These are phyloP conservation scores for Gentiana dahurica DNA, from an alignment of 257 asterid genomes.

Conservation along the genomic window DNA sequence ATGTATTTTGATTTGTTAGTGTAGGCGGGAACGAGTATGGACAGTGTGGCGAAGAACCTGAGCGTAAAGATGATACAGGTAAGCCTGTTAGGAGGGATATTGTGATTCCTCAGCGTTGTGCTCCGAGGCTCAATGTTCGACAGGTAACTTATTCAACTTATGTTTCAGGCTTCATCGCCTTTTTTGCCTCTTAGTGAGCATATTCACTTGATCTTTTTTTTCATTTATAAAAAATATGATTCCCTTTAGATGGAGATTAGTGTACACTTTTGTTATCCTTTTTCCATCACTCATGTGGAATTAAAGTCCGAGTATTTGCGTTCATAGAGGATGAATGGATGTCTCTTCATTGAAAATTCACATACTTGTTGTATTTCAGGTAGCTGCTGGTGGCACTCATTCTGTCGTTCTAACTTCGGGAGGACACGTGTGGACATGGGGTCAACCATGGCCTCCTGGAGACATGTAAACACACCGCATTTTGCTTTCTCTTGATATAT, in stretches of 20 bases:
- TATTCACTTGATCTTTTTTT: not conserved
- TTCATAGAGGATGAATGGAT: not conserved
- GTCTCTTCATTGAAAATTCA: constrained; percentile 8
- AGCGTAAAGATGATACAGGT: constrained; percentile 81
- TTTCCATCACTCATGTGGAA: not conserved
- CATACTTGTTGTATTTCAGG: constrained; percentile 37
- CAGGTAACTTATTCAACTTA: constrained; percentile 43
- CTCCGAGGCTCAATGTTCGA: constrained; percentile 80
- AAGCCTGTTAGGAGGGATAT: constrained; percentile 88
- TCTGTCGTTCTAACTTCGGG: constrained; percentile 91
- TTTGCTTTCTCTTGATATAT: not conserved
- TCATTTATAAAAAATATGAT: no score
- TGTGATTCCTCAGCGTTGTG: constrained; percentile 85
- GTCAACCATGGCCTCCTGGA: constrained; percentile 99
- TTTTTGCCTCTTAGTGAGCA: not conserved
- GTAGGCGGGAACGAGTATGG: constrained; percentile 99
- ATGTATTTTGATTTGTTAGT: constrained; percentile 5
- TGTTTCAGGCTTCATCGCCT: not conserved
- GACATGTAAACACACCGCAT: constrained; percentile 56
- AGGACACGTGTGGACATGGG: constrained; percentile 99
- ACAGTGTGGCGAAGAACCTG: constrained; percentile 99
- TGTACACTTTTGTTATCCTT: not conserved
- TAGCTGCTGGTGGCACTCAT: constrained; percentile 99
- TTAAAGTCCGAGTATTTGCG: not conserved
- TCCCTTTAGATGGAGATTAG: no score